Conservation (phyloP, 306 rosid species). For the Gynostemma pentaphyllum region DNA sequence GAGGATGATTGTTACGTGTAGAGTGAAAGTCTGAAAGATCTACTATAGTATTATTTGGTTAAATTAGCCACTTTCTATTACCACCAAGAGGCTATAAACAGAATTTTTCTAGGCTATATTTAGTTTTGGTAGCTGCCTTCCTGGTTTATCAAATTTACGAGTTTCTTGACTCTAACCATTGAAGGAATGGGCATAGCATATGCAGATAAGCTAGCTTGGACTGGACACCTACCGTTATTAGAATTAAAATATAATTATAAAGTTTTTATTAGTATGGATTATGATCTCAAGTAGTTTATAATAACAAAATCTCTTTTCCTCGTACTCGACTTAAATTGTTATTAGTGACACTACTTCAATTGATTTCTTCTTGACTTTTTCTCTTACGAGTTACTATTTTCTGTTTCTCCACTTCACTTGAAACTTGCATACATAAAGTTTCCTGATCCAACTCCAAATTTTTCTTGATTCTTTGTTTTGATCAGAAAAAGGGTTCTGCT, state of each 20-base stretch:
- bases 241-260: too few relatives aligned
- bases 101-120: not conserved
- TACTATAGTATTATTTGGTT: not conserved
- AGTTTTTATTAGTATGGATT: not conserved
- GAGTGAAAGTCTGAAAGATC: too few relatives aligned
- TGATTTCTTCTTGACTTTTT: not conserved
- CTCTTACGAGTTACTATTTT: not conserved
- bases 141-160: too few relatives aligned
- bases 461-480: slow-evolving; percentile 1
- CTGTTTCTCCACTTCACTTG: not conserved
- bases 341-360: not conserved
- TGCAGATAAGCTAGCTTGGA: too few relatives aligned
- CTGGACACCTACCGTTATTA: too few relatives aligned
- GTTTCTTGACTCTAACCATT: too few relatives aligned
- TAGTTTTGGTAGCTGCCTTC: too few relatives aligned
- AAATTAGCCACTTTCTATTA: not conserved
- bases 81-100: not conserved
- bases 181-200: too few relatives aligned
- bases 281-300: not conserved
- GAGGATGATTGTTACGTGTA: too few relatives aligned
- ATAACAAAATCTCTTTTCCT: too few relatives aligned
- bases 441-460: not conserved
- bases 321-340: too few relatives aligned
- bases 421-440: not conserved
- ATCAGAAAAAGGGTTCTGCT: slow-evolving; percentile 2